Base-by-base conservation (phyloP, 2,329 filamentous ascomycete genomes). In the Microcera coccophila region DNA sequence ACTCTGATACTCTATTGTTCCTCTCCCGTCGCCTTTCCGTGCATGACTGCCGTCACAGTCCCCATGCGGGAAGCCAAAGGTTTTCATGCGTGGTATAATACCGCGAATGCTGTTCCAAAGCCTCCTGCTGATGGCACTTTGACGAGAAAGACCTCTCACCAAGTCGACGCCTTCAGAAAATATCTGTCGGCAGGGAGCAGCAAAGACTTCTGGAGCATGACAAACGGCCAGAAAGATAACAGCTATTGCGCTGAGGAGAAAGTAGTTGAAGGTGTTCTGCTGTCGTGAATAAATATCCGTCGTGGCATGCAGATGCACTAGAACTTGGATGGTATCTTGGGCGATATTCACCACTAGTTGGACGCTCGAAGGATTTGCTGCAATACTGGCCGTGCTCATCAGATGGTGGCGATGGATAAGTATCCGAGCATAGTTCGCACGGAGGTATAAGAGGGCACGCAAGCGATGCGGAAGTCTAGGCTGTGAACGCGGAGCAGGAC, bases 371-470 rank as follows among this genome's bases (percentile, higher is more conserved):
- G 59, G 49, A 9, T 70, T 62, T 0, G 62, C 49, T 1, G 58
- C 50, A 16, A 73, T 71, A 12, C 64, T 62, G 4, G 62, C 55
- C 0, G 60, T 52, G 4, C 61, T 67, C 19, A 72, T 59, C 0
- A 74, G 54, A 15, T 71, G 62, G 15, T 72, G 66, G 0, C 71
- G 60, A 38, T 73, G 68, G 1, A 74, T 69, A 3, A 73, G 55
- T 12, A 68, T 72, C 2, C 70, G 65, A 2, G 68, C 60, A 39
- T 73, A 66, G 39, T 74, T 74, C 0, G 66, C 70, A 2, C 72
- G 67, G 0, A 74, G 61, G 26, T 71, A 70, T 1, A 72, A 54
- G 1, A 73, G 50, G 0, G 72, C 65, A 0, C 69, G 67, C 1
- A 72, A 52, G 19, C 68, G 67, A 36, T 68, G 69, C 2, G 67